Evolutionary conservation across 768 basidiomycete genomes (phyloP).

Genomic region (Podaxis rugospora): DNA sequence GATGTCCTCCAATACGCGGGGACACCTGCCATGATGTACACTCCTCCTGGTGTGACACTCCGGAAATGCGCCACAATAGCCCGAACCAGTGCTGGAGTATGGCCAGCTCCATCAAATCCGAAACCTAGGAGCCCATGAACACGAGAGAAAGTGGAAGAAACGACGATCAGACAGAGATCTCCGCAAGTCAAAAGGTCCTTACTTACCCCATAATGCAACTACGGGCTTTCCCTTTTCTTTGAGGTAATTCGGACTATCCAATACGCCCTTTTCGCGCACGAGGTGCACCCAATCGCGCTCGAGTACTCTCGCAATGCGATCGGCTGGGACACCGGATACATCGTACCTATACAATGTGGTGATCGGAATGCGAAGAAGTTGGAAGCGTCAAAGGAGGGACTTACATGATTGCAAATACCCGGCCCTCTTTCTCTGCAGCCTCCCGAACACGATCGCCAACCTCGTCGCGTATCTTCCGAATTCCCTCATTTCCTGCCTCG

Average conservation of each 20-base stretch:
- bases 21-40: constrained; percentile 66
- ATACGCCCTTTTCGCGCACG: constrained; percentile 49
- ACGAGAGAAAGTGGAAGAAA: not conserved
- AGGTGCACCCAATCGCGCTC: constrained; percentile 76
- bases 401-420: constrained; percentile 84
- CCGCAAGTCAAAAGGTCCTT: not conserved
- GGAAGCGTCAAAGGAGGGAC: constrained; percentile 19
- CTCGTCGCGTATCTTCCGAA: constrained; percentile 65
- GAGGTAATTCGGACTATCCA: constrained; percentile 73
- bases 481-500: constrained; percentile 47
- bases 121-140: constrained; percentile 42
- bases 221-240: constrained; percentile 67
- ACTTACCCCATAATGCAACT: constrained; percentile 66
- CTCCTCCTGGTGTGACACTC: constrained; percentile 63
- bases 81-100: constrained; percentile 57
- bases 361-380: not conserved
- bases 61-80: constrained; percentile 55
- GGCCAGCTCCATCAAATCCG: constrained; percentile 57
- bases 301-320: constrained; percentile 62
- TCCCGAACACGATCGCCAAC: constrained; percentile 67
- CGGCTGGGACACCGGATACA: constrained; percentile 69
- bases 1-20: constrained; percentile 77
- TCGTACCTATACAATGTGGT: constrained; percentile 58
- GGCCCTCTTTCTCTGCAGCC: constrained; percentile 75
- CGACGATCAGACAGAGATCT: not conserved